These are phyloP conservation scores for Trichophyton verrucosum DNA, from an alignment of 2,329 filamentous ascomycete species.

Conservation along the genomic window DNA sequence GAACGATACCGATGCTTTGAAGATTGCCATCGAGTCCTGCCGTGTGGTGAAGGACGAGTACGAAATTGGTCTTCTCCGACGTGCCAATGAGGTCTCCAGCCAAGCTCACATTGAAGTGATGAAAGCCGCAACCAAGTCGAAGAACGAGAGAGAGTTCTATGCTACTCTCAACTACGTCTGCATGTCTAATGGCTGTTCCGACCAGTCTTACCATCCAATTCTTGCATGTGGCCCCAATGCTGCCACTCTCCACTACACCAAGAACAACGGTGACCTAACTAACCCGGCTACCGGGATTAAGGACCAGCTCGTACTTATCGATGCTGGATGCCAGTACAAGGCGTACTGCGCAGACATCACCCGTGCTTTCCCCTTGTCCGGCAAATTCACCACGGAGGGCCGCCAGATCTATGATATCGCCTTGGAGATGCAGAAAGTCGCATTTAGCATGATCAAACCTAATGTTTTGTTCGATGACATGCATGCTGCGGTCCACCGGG, in stretches of 20 bases:
- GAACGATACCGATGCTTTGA: slow-evolving; percentile 50
- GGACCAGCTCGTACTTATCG: slow-evolving; percentile 65
- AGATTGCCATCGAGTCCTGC: slow-evolving; percentile 62
- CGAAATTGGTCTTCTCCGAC: slow-evolving; percentile 68
- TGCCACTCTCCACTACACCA: slow-evolving; percentile 72
- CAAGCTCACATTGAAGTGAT: slow-evolving; percentile 65
- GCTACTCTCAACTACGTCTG: slow-evolving; percentile 64
- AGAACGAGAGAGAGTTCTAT: slow-evolving; percentile 73
- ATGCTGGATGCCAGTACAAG: slow-evolving; percentile 75
- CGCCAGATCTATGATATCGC: slow-evolving; percentile 66
- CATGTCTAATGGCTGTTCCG: slow-evolving; percentile 57
- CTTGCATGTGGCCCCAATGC: slow-evolving; percentile 73
- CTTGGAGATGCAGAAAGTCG: slow-evolving; percentile 64
- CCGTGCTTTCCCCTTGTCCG: slow-evolving; percentile 67
- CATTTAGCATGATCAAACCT: slow-evolving; percentile 55
- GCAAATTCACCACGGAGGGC: slow-evolving; percentile 56
- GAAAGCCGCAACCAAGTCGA: slow-evolving; percentile 47
- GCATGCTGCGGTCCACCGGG: slow-evolving; percentile 57
- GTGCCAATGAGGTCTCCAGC: slow-evolving; percentile 68
- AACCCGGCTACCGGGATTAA: slow-evolving; percentile 31
- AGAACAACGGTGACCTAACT: slow-evolving; percentile 60
- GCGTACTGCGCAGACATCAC: slow-evolving; percentile 88
- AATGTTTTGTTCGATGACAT: slow-evolving; percentile 60
- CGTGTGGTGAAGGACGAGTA: slow-evolving; percentile 77
- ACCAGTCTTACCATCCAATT: slow-evolving; percentile 81